Base-by-base conservation (phyloP, 305 asterid species). In the Stenogyne calaminthoides region DNA sequence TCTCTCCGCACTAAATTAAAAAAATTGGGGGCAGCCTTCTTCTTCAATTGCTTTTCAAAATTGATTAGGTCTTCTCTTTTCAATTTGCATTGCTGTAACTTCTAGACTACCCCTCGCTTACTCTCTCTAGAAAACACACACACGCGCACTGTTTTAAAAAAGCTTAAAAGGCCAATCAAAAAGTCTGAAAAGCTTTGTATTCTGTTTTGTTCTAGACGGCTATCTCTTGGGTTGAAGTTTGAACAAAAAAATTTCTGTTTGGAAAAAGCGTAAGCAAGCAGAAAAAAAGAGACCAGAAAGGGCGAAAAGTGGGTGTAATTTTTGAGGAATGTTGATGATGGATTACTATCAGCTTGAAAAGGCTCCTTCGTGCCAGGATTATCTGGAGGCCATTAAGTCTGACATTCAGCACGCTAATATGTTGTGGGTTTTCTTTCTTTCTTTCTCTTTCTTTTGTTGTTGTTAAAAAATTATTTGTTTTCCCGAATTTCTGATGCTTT, bases 381-480 rank as follows among this genome's bases (percentile, higher is more conserved):
- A 83, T 61, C 70, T 84, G 7, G 78, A 75, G 80, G 86, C 75
- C 36, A 66, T 86, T 34, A 80, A 86, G 78, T 80, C 86, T 64
- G 87, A 86, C 29, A 71, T 86, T 72, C 83, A 81, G 56, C 86
- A 84, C 72, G 91, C 91, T 61, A 86, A 86, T 79, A 56, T 65
- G 70, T 59, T 86, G 89, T 86, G 78, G 52, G 86, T 80, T 81
- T 22, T 15, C 49, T 40, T 57, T 42, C 34, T 25, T 14, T 14
- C 29, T 25, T 25, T 25, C 29, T 25, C 29, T 25, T 25, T 25
- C 29, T 20, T 4, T 27, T 44, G 5, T 3, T 55, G 60, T 6
- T 16, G 2, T 6, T 16, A 25, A 25, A 2, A 22, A 22, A 22
- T 51, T 15, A 51, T 55, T 66, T 12, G 15, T 57, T 72, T 60